Base-by-base conservation (phyloP, 225 moss, liverwort and hornwort species). In the Physcomitrium patens region DNA sequence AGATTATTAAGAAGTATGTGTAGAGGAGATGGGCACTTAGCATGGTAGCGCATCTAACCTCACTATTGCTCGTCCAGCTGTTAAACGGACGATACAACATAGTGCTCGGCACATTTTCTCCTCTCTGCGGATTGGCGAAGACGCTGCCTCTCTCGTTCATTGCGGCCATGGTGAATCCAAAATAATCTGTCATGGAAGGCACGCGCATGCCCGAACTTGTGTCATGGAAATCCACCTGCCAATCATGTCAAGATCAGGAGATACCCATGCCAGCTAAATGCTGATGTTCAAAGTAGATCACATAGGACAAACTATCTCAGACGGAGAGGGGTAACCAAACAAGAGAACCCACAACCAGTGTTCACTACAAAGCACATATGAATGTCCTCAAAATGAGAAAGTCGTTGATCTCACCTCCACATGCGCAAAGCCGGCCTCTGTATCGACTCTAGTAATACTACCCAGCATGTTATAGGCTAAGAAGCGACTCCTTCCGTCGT, bases 201-300 rank as follows among this genome's bases (percentile, higher is more conserved):
- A 95, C 91, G 1, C 97, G 93, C 81, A 90, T 89, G 22, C 94
- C 91, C 59, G 65, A 86, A 65, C 90, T 80, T 10, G 89, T 93
- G 50, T 99, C 97, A 63, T 95, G 97, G 69, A 99, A 95, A 54
- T 99, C 97, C 83, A 99, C 97, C 97, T 99, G 76, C 64, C 23
- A 78, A 67, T 15, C 52, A 60, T 11, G 14, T 57, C 57, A 68
- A 49, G 24, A 13, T 55, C 17, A 63, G 43, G 26, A 6, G 3
- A 18, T 48, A 48, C 20, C 2, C 26, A 2, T 2, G 8, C 6
- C 16, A 18, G 26, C 10, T 9, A 27, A 49, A 9, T 17, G 1
- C 69, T 13, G 1, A 2, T 41, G 18, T 56, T 8, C 0, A 4
- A 27, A 5, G 11, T 53, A 1, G n/a, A 17, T 15, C 54, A 3